Base-by-base conservation (phyloP, 164 flowering plant genomes). In the Vitis rupestris region DNA sequence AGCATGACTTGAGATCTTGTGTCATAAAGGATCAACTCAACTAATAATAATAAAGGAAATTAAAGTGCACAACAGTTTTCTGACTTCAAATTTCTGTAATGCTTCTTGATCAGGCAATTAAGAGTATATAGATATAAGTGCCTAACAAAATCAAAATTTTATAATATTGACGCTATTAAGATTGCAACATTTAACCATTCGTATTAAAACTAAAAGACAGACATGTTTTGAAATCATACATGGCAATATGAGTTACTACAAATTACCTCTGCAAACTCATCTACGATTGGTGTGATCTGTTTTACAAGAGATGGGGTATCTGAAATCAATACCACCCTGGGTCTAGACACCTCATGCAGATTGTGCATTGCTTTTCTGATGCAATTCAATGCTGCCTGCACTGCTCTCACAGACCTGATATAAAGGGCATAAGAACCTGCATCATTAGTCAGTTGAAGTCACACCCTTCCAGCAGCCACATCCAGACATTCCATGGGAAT, bases 261-360 rank as follows among this genome's bases (percentile, higher is more conserved):
- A 12, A 54, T 37, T 85, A 93, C 99, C 93, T 93, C 94, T 9
- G 96, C 94, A 81, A 93, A 86, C 57, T 89, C 86, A 73, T 71
- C 73, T 55, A 93, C 17, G 48, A 70, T 70, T 55, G 87, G 87
- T 10, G 73, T 67, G 30, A 89, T 83, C 51, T 78, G 82, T 64
- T 76, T 74, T 9, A 92, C 74, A 44, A 87, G 48, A 59, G 96
- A 84, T 13, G 99, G 99, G 48, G 93, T 90, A 76, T 95, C 99
- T 23, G 98, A 91, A 49, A 95, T 88, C 70, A 95, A 58, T 57
- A 84, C 97, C 49, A 91, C 84, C 61, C 82, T 78, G 27, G 99
- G 97, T 64, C 68, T 85, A 50, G 77, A 71, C 54, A 49, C 37
- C 48, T 64, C 64, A 15, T 56, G 72, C 10, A 75, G 75, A 54